Evolutionary conservation across 495 filamentous ascomycete species (phyloP).

Genomic region (Letharia columbiana): DNA sequence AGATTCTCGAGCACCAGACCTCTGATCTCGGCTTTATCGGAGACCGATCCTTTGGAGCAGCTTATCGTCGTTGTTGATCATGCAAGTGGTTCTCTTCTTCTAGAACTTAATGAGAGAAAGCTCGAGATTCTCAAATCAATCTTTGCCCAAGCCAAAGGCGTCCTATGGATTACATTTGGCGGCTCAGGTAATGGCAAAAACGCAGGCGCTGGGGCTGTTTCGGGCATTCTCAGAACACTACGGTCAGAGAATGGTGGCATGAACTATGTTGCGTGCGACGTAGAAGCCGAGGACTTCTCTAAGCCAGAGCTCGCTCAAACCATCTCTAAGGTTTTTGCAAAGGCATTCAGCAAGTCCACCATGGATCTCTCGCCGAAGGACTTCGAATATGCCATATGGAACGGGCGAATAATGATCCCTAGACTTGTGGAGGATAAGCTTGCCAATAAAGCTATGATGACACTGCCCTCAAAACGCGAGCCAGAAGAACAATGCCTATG

Average conservation of each 20-base stretch:
- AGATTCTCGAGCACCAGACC: background rate
- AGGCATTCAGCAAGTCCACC: constrained; percentile 13
- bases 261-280: constrained; percentile 21
- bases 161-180: constrained; percentile 28
- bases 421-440: constrained; percentile 21
- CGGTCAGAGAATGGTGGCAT: constrained; percentile 22
- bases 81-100: background rate
- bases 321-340: constrained; percentile 10
- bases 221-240: constrained; percentile 25
- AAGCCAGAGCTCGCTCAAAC: background rate
- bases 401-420: constrained; percentile 28
- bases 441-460: constrained; percentile 1
- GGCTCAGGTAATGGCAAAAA: constrained; percentile 16
- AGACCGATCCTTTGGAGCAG: background rate
- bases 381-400: constrained; percentile 29
- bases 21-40: background rate
- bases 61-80: background rate
- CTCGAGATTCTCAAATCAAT: background rate
- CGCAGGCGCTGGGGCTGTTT: constrained; percentile 11
- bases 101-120: constrained; percentile 1
- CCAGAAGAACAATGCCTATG: constrained; percentile 10
- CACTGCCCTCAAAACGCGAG: background rate
- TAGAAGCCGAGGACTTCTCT: constrained; percentile 18
- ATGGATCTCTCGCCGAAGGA: constrained; percentile 5
- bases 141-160: background rate